Evolutionary conservation across 805 yeast species (phyloP), one percentile per base, ranked within the genome.

Genomic region (Kodamaea nitidulidarum): DNA sequence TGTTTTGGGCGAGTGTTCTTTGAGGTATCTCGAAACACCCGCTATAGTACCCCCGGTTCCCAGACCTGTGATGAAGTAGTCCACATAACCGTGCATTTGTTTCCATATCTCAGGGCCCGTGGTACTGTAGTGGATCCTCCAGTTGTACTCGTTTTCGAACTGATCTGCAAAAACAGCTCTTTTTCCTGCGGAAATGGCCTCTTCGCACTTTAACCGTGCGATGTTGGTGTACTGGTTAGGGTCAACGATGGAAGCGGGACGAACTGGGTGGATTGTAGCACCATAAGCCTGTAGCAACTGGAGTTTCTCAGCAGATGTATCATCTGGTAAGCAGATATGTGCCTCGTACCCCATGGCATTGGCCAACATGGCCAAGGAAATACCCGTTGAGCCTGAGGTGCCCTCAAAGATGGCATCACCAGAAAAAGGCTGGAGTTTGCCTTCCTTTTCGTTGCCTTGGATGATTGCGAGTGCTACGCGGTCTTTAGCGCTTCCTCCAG

Each of bases 401-500:
- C 98, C 98, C 64, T 91, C 98, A 58, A 81, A 88, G 1, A 91
- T 83, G 10, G 80, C 69, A 52, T 87, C 93, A 1, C 85, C 88
- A 28, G 59, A 61, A 31, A 76, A 58, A 0, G 86, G 84, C 4
- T 65, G 56, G 28, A 90, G 58, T 4, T 66, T 54, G 0, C 93
- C 93, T 33, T 52, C 36, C 4, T 49, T 40, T 54, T 87, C 95
- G 40, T 84, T 84, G 15, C 77, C 76, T 40, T 76, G 67, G 12
- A 91, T 83, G 32, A 91, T 83, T 3, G 93, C 87, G 15, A 85
- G 63, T 0, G 98, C 98, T 14, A 93, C 95, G 32, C 98, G 68
- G 56, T 91, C 98, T 50, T 91, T 91, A 4, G 98, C 95, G 36
- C 95, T 84, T 0, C 98, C 98, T 1, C 91, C 98, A 0, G 98